Evolutionary conservation across 2,329 filamentous ascomycete species (phyloP).

Genomic region (Bipolaris sorokiniana): DNA sequence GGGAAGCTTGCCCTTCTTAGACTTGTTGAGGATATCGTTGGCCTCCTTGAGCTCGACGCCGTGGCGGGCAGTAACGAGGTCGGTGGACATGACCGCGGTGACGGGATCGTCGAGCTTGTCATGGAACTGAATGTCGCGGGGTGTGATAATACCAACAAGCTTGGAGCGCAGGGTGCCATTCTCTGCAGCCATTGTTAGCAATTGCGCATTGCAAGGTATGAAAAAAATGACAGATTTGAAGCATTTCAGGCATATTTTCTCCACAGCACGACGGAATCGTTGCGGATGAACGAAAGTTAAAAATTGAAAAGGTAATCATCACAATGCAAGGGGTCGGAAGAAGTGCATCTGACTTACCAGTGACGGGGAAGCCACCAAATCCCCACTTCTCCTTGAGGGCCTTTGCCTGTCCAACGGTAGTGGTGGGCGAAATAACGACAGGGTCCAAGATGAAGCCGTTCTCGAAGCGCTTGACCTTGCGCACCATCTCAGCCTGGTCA

Average conservation of each 20-base stretch:
- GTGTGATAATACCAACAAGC: conserved; percentile 95
- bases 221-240: conserved; percentile 5
- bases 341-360: conserved; percentile 70
- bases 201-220: conserved; percentile 9
- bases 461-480: conserved; percentile 98
- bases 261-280: conserved; percentile 87
- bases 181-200: conserved; percentile 64
- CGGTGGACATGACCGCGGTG: conserved; percentile 91
- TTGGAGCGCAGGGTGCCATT: conserved; percentile 92
- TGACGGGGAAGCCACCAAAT: conserved; percentile 97
- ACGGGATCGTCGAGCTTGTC: conserved; percentile 74
- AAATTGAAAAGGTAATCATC: conserved; percentile 72
- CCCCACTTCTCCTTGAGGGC: conserved; percentile 97
- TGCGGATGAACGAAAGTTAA: conserved; percentile 99
- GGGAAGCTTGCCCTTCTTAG: conserved; percentile 97
- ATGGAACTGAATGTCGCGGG: conserved; percentile 97
- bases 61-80: conserved; percentile 84
- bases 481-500: conserved; percentile 97
- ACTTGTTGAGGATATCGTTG: conserved; percentile 90
- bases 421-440: conserved; percentile 84
- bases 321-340: conserved; percentile 53
- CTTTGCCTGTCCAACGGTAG: conserved; percentile 89
- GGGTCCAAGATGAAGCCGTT: conserved; percentile 99
- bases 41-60: conserved; percentile 87
- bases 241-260: conserved; percentile 63